phyloP scores from a whole-genome alignment of 768 basidiomycete species.

The Amanita polypyramis region DNA sequence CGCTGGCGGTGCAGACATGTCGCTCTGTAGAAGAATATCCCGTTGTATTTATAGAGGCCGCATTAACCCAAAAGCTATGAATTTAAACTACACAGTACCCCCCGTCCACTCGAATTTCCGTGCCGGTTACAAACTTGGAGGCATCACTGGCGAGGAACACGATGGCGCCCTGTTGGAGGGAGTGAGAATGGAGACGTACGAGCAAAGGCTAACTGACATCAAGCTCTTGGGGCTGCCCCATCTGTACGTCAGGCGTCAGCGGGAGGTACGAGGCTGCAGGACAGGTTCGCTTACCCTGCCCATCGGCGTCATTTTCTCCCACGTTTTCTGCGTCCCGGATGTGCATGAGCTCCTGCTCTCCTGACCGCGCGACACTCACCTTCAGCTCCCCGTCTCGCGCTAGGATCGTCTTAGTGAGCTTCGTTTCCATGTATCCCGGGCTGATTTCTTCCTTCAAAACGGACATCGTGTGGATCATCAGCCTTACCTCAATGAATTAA shows the following conservation, averaged over 20 bases:
- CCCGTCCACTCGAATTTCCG: slow-evolving; percentile 80
- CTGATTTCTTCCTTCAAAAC: slow-evolving; percentile 23
- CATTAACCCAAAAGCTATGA: neutral
- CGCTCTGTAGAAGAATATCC: neutral
- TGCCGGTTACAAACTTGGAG: slow-evolving; percentile 81
- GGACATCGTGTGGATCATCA: slow-evolving; percentile 6
- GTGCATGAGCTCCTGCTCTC: slow-evolving; percentile 3
- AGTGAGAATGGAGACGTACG: slow-evolving; percentile 6
- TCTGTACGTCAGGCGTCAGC: slow-evolving; percentile 28
- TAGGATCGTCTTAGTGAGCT: slow-evolving; percentile 77
- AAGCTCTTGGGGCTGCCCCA: slow-evolving; percentile 91
- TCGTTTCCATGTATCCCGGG: slow-evolving; percentile 92
- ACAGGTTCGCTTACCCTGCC: slow-evolving; percentile 46
- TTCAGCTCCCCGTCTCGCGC: slow-evolving; percentile 66
- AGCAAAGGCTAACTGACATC: slow-evolving; percentile 36
- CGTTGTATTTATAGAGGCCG: slow-evolving; percentile 3
- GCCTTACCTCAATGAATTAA: slow-evolving; percentile 65
- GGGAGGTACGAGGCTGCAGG: neutral
- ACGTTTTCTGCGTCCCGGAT: slow-evolving; percentile 72
- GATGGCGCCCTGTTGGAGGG: slow-evolving; percentile 61
- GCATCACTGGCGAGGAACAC: slow-evolving; percentile 89
- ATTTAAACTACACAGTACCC: slow-evolving; percentile 65
- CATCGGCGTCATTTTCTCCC: slow-evolving; percentile 82
- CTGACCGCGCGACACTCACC: slow-evolving; percentile 27
- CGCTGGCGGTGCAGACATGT: slow-evolving; percentile 10